Conservation (phyloP, 2,329 filamentous ascomycete genomes). For the Metarhizium humberi region DNA sequence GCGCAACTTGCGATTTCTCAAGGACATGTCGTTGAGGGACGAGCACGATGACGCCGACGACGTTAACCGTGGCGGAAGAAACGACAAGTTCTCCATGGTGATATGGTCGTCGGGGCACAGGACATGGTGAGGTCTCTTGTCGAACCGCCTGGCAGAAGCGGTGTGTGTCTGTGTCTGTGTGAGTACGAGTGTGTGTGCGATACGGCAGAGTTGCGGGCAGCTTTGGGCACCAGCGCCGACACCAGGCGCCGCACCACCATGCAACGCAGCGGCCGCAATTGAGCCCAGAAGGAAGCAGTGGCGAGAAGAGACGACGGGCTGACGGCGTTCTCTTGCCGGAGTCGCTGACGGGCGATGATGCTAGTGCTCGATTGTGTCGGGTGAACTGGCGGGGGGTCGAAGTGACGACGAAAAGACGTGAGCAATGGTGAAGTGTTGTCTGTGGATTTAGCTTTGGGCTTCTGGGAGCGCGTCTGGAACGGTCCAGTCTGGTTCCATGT, state of each 20-base stretch:
- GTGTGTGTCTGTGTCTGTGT: not conserved
- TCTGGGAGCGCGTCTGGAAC: too few species aligned
- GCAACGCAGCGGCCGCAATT: not conserved
- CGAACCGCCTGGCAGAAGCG: not conserved
- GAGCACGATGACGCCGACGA: conserved; percentile 23
- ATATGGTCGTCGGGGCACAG: conserved; percentile 14
- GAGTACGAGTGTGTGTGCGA: not conserved
- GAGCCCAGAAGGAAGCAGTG: not conserved
- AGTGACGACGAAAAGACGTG: not conserved
- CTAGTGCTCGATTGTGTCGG: not conserved
- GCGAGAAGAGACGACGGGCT: not conserved
- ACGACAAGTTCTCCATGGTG: conserved; percentile 24
- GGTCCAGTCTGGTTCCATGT: too few species aligned
- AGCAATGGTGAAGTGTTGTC: too few species aligned
- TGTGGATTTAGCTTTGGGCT: too few species aligned
- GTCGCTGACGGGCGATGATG: not conserved
- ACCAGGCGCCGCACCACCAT: not conserved
- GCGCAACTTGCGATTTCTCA: conserved; percentile 38
- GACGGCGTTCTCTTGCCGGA: not conserved
- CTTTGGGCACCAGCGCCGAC: not conserved
- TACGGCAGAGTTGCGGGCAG: not conserved
- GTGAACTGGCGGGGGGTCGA: not conserved
- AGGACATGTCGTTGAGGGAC: conserved; percentile 26
- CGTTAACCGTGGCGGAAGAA: conserved; percentile 20
- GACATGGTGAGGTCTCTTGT: conserved; percentile 17